These are phyloP conservation scores for Jatropha curcas DNA, from an alignment of 345 rosid species.

Conservation along the genomic window DNA sequence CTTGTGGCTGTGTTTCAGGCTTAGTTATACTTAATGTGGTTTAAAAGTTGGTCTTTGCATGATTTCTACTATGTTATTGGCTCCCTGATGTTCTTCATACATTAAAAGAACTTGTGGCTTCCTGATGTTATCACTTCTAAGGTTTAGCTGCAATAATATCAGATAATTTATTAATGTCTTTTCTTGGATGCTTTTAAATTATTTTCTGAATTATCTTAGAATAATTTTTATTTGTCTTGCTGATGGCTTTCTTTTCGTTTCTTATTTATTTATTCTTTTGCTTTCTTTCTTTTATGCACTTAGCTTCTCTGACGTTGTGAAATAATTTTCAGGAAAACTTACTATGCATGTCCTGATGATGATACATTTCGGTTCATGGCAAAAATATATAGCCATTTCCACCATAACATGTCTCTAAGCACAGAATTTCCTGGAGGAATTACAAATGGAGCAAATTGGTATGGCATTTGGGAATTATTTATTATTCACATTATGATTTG, in stretches of 20 bases:
- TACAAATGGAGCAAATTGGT: conserved; percentile 96
- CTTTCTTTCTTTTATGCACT: neutral
- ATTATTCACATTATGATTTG: conserved; percentile 5
- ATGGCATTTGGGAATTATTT: conserved; percentile 18
- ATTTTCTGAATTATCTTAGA: conserved; percentile 5
- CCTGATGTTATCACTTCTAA: neutral
- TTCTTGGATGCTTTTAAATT: neutral
- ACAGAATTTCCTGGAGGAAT: conserved; percentile 87
- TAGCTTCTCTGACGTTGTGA: conserved; percentile 9
- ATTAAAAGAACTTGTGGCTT: conserved; percentile 3
- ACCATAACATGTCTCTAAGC: conserved; percentile 90
- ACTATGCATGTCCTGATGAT: conserved; percentile 91
- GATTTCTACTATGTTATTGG: conserved; percentile 4
- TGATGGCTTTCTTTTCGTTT: conserved; percentile 11
- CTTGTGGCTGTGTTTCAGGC: neutral
- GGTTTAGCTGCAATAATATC: neutral
- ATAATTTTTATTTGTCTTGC: conserved; percentile 1
- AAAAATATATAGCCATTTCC: conserved; percentile 71
- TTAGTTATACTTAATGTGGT: too few relatives aligned
- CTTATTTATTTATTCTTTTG: too few relatives aligned
- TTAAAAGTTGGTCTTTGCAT: neutral
- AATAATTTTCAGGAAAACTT: conserved; percentile 64
- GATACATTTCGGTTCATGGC: conserved; percentile 79
- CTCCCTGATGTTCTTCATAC: neutral
- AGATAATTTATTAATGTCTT: neutral